Percentiles rank a stretch among this genome's conserved stretches.
phyloP scores from a whole-genome alignment of 257 asterid genomes.

The Coffea eugenioides region DNA sequence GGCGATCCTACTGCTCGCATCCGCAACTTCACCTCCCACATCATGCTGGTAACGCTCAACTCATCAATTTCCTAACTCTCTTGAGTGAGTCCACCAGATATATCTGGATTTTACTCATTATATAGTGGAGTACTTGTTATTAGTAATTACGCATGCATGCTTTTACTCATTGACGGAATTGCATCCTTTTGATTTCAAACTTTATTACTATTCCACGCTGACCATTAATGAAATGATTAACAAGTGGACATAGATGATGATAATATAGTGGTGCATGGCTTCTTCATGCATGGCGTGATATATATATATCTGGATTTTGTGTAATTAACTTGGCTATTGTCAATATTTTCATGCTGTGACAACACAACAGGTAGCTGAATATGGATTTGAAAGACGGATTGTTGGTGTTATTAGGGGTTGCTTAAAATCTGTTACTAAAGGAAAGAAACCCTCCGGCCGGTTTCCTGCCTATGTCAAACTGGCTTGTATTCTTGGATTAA shows the following conservation, averaged over 20 bases:
- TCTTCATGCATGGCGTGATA: background rate
- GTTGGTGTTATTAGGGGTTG: constrained; percentile 77
- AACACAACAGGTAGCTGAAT: constrained; percentile 55
- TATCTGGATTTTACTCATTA: too few relatives aligned
- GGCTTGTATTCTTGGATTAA: constrained; percentile 72
- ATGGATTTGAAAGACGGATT: constrained; percentile 45
- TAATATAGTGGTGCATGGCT: background rate
- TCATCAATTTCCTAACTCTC: background rate
- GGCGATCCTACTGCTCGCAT: constrained; percentile 82
- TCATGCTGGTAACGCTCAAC: constrained; percentile 58
- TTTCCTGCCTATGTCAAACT: constrained; percentile 50
- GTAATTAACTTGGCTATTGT: background rate
- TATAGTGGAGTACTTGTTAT: background rate
- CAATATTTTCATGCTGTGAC: background rate
- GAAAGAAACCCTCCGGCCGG: constrained; percentile 30
- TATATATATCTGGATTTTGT: background rate
- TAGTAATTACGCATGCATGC: background rate
- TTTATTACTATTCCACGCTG: background rate
- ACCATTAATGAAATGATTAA: background rate
- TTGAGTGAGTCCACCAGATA: background rate
- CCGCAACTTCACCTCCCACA: constrained; percentile 48
- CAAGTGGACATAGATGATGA: too few relatives aligned
- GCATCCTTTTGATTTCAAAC: background rate
- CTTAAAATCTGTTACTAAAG: constrained; percentile 60
- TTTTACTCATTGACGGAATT: background rate